phyloP scores from a whole-genome alignment of 116 monocot species.

The Trichopus zeylanicus region DNA sequence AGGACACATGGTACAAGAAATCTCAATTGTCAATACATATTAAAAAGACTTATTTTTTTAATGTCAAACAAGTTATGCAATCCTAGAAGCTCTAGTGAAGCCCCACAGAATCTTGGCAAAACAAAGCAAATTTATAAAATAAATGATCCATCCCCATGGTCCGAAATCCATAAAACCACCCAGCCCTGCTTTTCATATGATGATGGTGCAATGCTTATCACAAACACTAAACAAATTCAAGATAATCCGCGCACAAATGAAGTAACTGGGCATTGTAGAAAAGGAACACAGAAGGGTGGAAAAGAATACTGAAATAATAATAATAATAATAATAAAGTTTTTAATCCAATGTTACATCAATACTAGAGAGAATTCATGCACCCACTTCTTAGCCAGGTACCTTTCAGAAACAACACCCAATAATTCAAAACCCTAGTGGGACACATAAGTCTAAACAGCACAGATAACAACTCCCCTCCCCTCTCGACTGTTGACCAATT shows the following conservation, averaged over 20 bases:
- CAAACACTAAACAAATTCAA: no score
- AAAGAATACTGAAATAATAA: slow-evolving; percentile 3
- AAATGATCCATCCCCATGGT: no score
- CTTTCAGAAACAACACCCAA: not conserved
- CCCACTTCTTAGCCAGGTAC: not conserved
- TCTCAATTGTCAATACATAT: no score
- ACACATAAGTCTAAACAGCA: not conserved
- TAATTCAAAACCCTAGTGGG: not conserved
- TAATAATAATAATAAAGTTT: not conserved
- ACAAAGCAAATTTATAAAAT: no score
- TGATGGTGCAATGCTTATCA: no score
- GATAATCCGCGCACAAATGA: no score
- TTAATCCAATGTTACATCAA: slow-evolving; percentile 4
- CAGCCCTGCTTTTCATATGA: no score
- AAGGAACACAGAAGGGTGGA: no score
- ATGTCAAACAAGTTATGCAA: no score
- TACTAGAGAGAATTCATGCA: not conserved
- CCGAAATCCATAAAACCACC: no score
- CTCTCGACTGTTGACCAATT: not conserved
- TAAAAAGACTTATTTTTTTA: no score
- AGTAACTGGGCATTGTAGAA: not conserved
- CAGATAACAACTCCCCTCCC: not conserved
- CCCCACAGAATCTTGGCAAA: not conserved
- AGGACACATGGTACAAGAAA: no score
- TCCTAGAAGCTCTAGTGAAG: not conserved